phyloP scores from a whole-genome alignment of 257 asterid species.

The Ilex aquifolium region DNA sequence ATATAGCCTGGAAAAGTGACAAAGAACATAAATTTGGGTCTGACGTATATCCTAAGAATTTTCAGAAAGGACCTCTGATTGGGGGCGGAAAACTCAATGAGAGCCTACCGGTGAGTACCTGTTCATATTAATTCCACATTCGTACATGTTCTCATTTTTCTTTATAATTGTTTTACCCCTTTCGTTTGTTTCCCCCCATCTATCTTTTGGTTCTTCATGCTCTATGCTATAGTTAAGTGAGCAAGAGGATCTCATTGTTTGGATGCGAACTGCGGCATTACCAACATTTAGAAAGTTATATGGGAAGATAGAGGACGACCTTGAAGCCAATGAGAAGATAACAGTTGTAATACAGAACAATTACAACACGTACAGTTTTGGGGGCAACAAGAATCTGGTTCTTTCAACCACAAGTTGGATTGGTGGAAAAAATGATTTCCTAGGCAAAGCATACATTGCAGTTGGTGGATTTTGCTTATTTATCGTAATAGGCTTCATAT shows the following conservation, averaged over 20 bases:
- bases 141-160: neutral
- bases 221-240: conserved; percentile 57
- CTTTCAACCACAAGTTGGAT: conserved; percentile 90
- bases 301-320: conserved; percentile 74
- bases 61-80: conserved; percentile 50
- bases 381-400: conserved; percentile 68
- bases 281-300: conserved; percentile 77
- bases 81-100: conserved; percentile 70
- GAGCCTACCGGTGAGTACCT: conserved; percentile 58
- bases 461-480: conserved; percentile 70
- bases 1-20: conserved; percentile 76
- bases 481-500: conserved; percentile 47
- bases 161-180: neutral
- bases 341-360: conserved; percentile 68
- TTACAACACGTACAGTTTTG: conserved; percentile 72
- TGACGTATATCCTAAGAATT: conserved; percentile 66
- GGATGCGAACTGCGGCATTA: conserved; percentile 90
- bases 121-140: neutral
- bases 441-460: conserved; percentile 56
- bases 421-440: conserved; percentile 79
- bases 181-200: neutral
- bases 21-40: conserved; percentile 52
- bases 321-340: conserved; percentile 58
- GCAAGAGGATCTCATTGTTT: conserved; percentile 91
- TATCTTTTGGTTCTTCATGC: neutral